Evolutionary conservation across 257 asterid species (phyloP), one percentile per base, ranked within the genome.

Genomic region (Marsdenia floribunda): DNA sequence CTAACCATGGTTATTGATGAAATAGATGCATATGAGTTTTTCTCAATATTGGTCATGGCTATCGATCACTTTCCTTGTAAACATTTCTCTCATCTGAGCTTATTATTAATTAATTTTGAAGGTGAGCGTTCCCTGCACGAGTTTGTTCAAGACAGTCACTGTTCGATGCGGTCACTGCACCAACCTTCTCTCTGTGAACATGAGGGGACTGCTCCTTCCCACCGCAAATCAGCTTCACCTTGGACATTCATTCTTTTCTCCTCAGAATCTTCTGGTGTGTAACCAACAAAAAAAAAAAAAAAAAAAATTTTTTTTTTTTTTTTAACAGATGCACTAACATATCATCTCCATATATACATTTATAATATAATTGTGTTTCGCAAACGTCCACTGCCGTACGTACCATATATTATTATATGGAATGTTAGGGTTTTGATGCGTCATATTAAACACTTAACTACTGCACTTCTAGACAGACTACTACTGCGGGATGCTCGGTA

Each of bases 151-250:
- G 89, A 92, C 91, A 7, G 99, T 95, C 21, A 89, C 99, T 0
- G 99, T 95, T 47, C 78, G 99, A 70, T 95, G 99, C 44, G 99
- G 99, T 37, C 98, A 95, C 84, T 95, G 99, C 96, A 83, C 98
- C 80, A 95, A 90, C 73, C 98, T 95, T 73, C 86, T 95, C 47
- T 92, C 99, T 38, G 98, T 90, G 54, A 90, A 95, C 91, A 88
- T 90, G 98, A 91, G 97, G 15, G 88, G 84, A 10, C 74, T 88
- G 77, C 94, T 90, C 71, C 97, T 95, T 73, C 98, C 98, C 1
- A 38, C 91, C 6, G 63, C 88, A 21, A 90, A 87, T 82, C 97
- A 91, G 86, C 92, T 88, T 76, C 98, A 94, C 78, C 95, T 90
- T 72, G 89, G 87, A 52, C 94, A 92, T 84, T 81, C 97, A 2